Percentiles rank a stretch among this genome's conserved stretches.
phyloP scores from a whole-genome alignment of 139 green algal genomes.

The Parachlorella kessleri region DNA sequence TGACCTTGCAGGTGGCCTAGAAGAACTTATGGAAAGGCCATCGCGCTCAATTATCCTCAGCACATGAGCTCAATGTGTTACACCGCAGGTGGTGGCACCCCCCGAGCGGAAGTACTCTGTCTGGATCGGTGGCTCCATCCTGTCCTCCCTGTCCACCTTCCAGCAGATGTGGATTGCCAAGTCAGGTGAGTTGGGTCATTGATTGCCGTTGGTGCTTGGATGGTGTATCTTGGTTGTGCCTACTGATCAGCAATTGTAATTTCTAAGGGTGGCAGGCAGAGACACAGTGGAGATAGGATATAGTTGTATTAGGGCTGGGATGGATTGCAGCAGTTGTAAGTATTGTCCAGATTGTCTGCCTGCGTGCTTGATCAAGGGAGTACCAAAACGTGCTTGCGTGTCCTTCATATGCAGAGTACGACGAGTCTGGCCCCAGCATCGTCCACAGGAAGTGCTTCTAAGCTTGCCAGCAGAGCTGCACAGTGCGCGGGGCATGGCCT shows the following conservation, averaged over 20 bases:
- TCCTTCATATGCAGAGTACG: conserved; percentile 73
- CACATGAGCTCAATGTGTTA: too few relatives aligned
- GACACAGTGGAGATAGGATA: not conserved
- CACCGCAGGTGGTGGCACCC: conserved; percentile 82
- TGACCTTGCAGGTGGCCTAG: too few relatives aligned
- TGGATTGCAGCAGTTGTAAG: not conserved
- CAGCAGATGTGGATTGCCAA: conserved; percentile 95
- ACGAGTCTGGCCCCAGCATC: conserved; percentile 95
- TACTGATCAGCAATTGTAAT: conserved; percentile 81
- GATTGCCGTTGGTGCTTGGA: too few relatives aligned
- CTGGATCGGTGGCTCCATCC: conserved; percentile 98
- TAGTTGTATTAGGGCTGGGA: not conserved
- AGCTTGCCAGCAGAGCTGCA: conserved; percentile 22
- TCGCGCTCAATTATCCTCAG: too few relatives aligned
- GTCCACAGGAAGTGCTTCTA: conserved; percentile 99
- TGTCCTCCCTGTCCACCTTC: conserved; percentile 98
- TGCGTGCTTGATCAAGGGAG: not conserved
- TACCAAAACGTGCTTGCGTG: too few relatives aligned
- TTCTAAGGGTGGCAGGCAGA: conserved; percentile 48
- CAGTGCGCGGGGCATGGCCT: too few relatives aligned
- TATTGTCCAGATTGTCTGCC: not conserved
- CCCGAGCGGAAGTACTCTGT: conserved; percentile 96
- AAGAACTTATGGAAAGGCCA: too few relatives aligned
- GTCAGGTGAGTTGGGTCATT: conserved; percentile 25
- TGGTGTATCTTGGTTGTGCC: conserved; percentile 9